phyloP scores from a whole-genome alignment of 441 rosid species.

The Bruguiera hainesii region DNA sequence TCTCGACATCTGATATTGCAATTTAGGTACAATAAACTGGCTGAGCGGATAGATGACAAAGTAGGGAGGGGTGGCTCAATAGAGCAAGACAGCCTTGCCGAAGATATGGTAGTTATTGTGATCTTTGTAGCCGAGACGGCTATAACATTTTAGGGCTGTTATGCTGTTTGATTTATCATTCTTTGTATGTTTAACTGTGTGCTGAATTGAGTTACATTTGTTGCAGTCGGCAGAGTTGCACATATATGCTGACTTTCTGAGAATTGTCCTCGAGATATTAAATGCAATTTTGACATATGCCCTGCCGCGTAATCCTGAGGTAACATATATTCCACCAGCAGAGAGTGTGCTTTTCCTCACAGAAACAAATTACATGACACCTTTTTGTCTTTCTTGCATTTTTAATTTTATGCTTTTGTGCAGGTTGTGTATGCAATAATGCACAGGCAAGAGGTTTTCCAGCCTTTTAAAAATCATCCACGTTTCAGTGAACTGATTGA shows the following conservation, averaged over 20 bases:
- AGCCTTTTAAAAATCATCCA: conserved; percentile 89
- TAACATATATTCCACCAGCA: conserved; percentile 20
- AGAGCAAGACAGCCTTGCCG: conserved; percentile 56
- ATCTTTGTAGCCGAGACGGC: conserved; percentile 14
- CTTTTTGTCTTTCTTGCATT: background rate
- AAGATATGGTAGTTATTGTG: conserved; percentile 59
- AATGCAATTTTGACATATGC: conserved; percentile 96
- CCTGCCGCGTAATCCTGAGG: conserved; percentile 97
- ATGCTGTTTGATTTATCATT: conserved; percentile 5
- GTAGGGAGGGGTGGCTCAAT: conserved; percentile 43
- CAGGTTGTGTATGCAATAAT: conserved; percentile 93
- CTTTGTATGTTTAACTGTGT: conserved; percentile 4
- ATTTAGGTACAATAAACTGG: conserved; percentile 84
- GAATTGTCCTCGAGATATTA: conserved; percentile 93
- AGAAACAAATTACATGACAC: background rate
- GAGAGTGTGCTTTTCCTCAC: background rate
- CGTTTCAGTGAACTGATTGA: conserved; percentile 90
- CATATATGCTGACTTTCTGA: conserved; percentile 93
- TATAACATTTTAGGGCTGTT: background rate
- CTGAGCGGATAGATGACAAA: conserved; percentile 64
- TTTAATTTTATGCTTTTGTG: conserved; percentile 16
- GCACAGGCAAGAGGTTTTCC: conserved; percentile 98
- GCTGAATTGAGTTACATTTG: conserved; percentile 25
- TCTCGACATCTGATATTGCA: conserved; percentile 24
- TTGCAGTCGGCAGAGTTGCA: conserved; percentile 92